A percentile compares a stretch with the other conserved stretches of the same genome.
Evolutionary conservation across 2,329 filamentous ascomycete species (phyloP).

Genomic region (Metarhizium sp.): DNA sequence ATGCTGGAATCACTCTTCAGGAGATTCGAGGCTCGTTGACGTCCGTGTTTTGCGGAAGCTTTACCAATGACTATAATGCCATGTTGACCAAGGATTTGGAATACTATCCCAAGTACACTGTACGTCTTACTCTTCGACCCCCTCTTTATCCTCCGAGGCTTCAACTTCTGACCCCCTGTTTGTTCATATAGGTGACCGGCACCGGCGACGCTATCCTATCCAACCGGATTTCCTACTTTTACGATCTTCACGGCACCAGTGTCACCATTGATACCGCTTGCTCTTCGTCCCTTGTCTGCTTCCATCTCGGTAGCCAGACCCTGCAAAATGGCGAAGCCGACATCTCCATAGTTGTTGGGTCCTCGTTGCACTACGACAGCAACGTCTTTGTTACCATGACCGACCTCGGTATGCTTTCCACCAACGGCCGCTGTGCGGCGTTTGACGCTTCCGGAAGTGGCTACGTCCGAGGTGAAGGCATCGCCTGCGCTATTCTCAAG

Average conservation of each 20-base stretch:
- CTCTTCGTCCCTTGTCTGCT: slow-evolving; percentile 22
- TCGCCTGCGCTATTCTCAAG: slow-evolving; percentile 32
- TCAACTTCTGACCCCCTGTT: not conserved
- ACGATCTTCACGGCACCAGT: slow-evolving; percentile 20
- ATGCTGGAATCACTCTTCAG: not conserved
- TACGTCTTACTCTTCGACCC: not conserved
- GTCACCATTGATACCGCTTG: slow-evolving; percentile 29
- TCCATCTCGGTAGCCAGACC: slow-evolving; percentile 16
- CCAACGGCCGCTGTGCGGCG: slow-evolving; percentile 17
- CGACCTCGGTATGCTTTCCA: slow-evolving; percentile 6
- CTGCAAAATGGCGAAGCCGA: slow-evolving; percentile 3
- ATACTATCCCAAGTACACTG: not conserved
- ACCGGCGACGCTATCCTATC: slow-evolving; percentile 12
- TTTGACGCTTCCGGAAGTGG: slow-evolving; percentile 29
- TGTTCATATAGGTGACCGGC: slow-evolving; percentile 19
- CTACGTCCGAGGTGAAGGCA: slow-evolving; percentile 35
- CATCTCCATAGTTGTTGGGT: slow-evolving; percentile 1
- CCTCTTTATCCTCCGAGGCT: not conserved
- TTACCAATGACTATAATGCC: slow-evolving; percentile 17
- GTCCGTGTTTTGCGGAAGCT: slow-evolving; percentile 12
- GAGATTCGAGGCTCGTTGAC: not conserved
- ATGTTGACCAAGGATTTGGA: slow-evolving; percentile 7
- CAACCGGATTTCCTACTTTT: slow-evolving; percentile 7
- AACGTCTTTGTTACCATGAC: not conserved
- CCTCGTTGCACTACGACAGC: slow-evolving; percentile 8